Evolutionary conservation across 2,329 filamentous ascomycete species (phyloP), one percentile per base, ranked within the genome.

Genomic region (Emmonsia crescens): DNA sequence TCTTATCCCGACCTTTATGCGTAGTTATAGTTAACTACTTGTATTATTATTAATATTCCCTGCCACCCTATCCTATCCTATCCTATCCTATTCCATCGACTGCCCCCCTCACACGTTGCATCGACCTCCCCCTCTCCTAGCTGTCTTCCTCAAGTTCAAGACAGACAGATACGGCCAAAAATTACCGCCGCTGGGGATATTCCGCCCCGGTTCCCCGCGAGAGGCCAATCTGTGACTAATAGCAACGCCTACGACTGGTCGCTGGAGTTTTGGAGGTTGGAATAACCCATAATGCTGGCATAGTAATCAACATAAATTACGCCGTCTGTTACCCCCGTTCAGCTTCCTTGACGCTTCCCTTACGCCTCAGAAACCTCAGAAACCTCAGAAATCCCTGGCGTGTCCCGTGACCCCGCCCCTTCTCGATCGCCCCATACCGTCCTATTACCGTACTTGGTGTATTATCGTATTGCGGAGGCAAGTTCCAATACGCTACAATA

Each of bases 281-380:
- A n/a, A n/a, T n/a, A n/a, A n/a, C n/a, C n/a, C n/a, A n/a, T n/a
- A n/a, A n/a, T n/a, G n/a, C n/a, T n/a, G n/a, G n/a, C n/a, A n/a
- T n/a, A n/a, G n/a, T n/a, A n/a, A 21, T 5, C 21, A 42, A 44
- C 63, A 70, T 72, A 68, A 66, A 70, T 74, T 73, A 72, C 73
- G 73, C 73, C 70, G n/a, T n/a, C n/a, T n/a, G n/a, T n/a, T n/a
- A n/a, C n/a, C n/a, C n/a, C n/a, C n/a, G n/a, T n/a, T n/a, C n/a
- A n/a, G n/a, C n/a, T n/a, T n/a, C n/a, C n/a, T n/a, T n/a, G n/a
- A n/a, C n/a, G n/a, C n/a, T n/a, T n/a, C n/a, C n/a, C n/a, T n/a
- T n/a, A n/a, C n/a, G n/a, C n/a, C n/a, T n/a, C n/a, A n/a, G n/a
- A n/a, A n/a, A n/a, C n/a, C n/a, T n/a, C n/a, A 72, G 70, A 51